These are phyloP conservation scores for sunflower (Helianthus annuus) DNA, from an alignment of 129 eudicot genomes.

Conservation along the genomic window DNA sequence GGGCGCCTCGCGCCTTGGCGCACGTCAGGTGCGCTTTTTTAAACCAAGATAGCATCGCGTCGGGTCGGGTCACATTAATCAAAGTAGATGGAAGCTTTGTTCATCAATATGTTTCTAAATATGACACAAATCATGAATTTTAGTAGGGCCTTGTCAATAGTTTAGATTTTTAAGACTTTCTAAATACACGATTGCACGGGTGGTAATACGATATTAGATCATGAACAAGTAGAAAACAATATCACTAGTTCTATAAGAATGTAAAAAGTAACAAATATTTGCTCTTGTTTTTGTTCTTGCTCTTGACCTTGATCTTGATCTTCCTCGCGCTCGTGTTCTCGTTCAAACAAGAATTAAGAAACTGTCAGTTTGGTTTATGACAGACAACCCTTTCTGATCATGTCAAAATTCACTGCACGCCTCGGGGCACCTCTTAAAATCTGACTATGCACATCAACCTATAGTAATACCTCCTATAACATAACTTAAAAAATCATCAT, in stretches of 20 bases:
- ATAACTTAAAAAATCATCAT: conserved; percentile 27
- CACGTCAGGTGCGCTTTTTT: too few relatives aligned
- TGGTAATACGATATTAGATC: conserved; percentile 29
- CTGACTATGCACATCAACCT: conserved; percentile 44
- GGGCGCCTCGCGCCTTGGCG: too few relatives aligned
- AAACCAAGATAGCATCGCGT: too few relatives aligned
- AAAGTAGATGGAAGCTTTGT: neutral
- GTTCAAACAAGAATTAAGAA: conserved; percentile 38
- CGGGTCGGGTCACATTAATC: neutral
- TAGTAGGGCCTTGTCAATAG: neutral
- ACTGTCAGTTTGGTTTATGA: conserved; percentile 20
- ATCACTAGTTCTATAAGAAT: conserved; percentile 42
- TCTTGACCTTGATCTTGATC: conserved; percentile 26
- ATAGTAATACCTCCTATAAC: conserved; percentile 41
- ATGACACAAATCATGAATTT: conserved; percentile 11
- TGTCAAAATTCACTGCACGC: conserved; percentile 34
- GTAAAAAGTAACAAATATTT: conserved; percentile 30
- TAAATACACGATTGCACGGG: conserved; percentile 5
- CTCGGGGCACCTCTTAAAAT: conserved; percentile 30
- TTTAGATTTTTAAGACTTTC: conserved; percentile 3
- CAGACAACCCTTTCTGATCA: conserved; percentile 27
- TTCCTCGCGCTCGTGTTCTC: conserved; percentile 2
- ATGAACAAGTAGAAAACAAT: conserved; percentile 31
- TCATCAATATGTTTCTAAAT: neutral
- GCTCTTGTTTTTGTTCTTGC: conserved; percentile 11